Percentiles rank a stretch among this genome's conserved stretches.
Evolutionary conservation across 2,329 filamentous ascomycete genomes (phyloP).

Genomic region (Lecanosticta acicola): DNA sequence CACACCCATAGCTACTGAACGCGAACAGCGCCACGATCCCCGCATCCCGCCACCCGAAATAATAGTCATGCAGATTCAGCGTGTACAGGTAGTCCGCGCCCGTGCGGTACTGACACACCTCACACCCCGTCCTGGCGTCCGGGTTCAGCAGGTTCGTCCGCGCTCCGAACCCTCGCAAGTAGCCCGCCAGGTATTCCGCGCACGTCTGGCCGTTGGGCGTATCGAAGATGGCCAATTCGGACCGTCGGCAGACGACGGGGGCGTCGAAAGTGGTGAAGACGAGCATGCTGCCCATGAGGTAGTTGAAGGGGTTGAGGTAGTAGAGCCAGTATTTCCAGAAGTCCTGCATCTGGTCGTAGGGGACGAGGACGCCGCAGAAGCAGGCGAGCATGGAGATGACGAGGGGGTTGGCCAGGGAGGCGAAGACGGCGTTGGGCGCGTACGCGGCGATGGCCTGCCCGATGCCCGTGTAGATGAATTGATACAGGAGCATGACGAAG

Average conservation of each 20-base stretch:
- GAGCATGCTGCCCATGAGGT: conserved; percentile 38
- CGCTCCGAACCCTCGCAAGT: conserved; percentile 45
- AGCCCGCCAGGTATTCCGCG: conserved; percentile 51
- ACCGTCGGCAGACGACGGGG: conserved; percentile 34
- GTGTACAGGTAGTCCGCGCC: conserved; percentile 57
- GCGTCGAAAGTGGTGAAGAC: conserved; percentile 39
- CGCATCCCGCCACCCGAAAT: conserved; percentile 62
- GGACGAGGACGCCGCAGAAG: conserved; percentile 34
- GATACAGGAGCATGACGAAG: conserved; percentile 49
- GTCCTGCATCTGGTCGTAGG: conserved; percentile 29
- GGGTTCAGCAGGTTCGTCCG: conserved; percentile 54
- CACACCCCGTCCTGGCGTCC: conserved; percentile 50
- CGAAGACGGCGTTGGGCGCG: conserved; percentile 41
- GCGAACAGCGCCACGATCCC: conserved; percentile 55
- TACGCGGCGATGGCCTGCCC: conserved; percentile 53
- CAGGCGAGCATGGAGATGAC: conserved; percentile 30
- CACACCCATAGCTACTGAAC: conserved; percentile 41
- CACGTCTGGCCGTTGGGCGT: conserved; percentile 52
- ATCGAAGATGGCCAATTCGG: conserved; percentile 41
- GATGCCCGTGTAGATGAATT: conserved; percentile 50
- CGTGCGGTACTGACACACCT: conserved; percentile 55
- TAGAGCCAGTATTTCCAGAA: conserved; percentile 40
- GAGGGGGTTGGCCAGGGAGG: conserved; percentile 41
- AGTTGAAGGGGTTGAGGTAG: conserved; percentile 40
- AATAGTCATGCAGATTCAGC: conserved; percentile 56